Evolutionary conservation across 1,284 basidiomycete genomes (phyloP), one percentile per base, ranked within the genome.

Genomic region (Boletellus deceptivus): DNA sequence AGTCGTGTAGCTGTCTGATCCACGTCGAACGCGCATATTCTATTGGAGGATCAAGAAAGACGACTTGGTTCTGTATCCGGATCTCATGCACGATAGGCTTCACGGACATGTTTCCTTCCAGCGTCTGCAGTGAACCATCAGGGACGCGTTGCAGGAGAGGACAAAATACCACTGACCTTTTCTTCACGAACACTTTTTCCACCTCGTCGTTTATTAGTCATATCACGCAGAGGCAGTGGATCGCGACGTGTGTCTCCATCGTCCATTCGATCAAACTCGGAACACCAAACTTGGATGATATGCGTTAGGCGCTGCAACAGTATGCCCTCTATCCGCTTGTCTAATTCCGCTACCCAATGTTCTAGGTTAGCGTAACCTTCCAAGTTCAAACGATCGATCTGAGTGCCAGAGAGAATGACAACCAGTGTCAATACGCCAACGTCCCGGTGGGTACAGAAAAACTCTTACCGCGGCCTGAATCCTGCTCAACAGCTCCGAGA

Each of bases 281-380:
- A 68, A 62, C 91, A 97, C 93, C 93, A 98, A 0, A 86, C 79
- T 59, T 89, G 83, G 46, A 94, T 89, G 55, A 95, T 87, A 31
- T 86, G 80, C 4, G 78, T 76, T 25, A 99, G 72, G 11, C 97
- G 83, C 53, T 83, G 80, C n/a, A 89, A 72, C 1, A 99, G 75
- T 39, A 93, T 90, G 1, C 70, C 74, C 63, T 98, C 93, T 63
- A 98, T 94, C 54, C 86, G 83, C 58, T 83, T 80, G 66, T 98
- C 95, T 10, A 99, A 79, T 49, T 91, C 85, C 0, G 86, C 82
- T 0, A 98, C 93, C 95, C 95, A 99, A 46, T 92, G 83, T 54
- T 98, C 94, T n/a, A 99, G 80, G 63, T 99, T 99, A 6, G 94
- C 92, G 64, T 96, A 99, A 10, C 96, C 95, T 65, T 98, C 94